Conservation (phyloP, 176 grass and related monocot genomes). For the Chloris gayana region DNA sequence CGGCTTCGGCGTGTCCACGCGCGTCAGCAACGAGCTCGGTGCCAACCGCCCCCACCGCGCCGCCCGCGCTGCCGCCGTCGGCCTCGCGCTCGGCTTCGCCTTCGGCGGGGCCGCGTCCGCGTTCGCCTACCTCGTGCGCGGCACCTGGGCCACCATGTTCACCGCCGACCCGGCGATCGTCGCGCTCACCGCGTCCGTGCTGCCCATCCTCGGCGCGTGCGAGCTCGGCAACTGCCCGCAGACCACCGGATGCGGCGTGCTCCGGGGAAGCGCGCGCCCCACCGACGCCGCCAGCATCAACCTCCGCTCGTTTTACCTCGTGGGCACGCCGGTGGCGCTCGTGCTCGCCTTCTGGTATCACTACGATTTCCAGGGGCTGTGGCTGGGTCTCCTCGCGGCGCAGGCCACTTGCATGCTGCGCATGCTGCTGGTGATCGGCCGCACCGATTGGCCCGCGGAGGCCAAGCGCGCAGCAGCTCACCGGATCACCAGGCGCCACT, state of each 20-base stretch:
- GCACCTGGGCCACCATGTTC: slow-evolving; percentile 74
- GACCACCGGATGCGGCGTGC: slow-evolving; percentile 76
- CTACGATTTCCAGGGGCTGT: slow-evolving; percentile 76
- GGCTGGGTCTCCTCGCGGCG: slow-evolving; percentile 79
- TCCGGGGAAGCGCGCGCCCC: slow-evolving; percentile 78
- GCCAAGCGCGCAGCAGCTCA: slow-evolving; percentile 67
- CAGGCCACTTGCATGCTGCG: slow-evolving; percentile 65
- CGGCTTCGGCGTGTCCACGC: slow-evolving; percentile 81
- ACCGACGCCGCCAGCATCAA: slow-evolving; percentile 80
- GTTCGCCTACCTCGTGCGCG: slow-evolving; percentile 62
- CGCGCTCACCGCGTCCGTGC: slow-evolving; percentile 71
- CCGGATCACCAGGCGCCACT: slow-evolving; percentile 37
- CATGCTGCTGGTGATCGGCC: slow-evolving; percentile 66
- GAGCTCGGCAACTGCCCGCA: slow-evolving; percentile 93
- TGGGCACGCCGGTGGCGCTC: slow-evolving; percentile 79
- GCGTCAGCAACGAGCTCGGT: slow-evolving; percentile 92
- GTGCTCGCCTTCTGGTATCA: slow-evolving; percentile 67
- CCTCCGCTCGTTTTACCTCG: slow-evolving; percentile 79
- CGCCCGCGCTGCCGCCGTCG: slow-evolving; percentile 51
- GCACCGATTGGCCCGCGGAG: slow-evolving; percentile 66
- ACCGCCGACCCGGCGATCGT: slow-evolving; percentile 70
- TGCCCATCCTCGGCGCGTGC: slow-evolving; percentile 72
- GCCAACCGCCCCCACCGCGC: slow-evolving; percentile 64
- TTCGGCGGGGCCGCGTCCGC: slow-evolving; percentile 60
- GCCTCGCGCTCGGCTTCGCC: slow-evolving; percentile 65